Evolutionary conservation across 352 stramenopile species (phyloP).

Genomic region (Halophytophthora batemanensis): DNA sequence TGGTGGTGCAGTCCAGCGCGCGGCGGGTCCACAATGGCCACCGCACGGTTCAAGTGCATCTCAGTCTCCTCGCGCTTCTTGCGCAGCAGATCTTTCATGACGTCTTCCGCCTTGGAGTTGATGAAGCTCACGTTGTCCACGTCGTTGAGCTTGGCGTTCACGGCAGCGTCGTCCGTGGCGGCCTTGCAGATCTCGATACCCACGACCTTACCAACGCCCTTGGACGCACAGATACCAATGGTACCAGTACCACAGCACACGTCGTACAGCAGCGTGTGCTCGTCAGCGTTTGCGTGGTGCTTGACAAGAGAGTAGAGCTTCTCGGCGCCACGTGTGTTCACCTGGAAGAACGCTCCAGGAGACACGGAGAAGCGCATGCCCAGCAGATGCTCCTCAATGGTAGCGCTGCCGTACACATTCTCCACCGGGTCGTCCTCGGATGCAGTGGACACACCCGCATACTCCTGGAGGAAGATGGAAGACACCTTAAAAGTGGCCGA

Average conservation of each 20-base stretch:
- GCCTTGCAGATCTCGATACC: slow-evolving; percentile 89
- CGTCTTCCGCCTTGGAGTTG: slow-evolving; percentile 90
- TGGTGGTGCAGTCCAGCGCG: slow-evolving; percentile 93
- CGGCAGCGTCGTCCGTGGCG: slow-evolving; percentile 87
- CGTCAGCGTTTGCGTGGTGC: slow-evolving; percentile 67
- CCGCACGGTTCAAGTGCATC: slow-evolving; percentile 67
- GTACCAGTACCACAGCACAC: slow-evolving; percentile 98
- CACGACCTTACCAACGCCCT: slow-evolving; percentile 72
- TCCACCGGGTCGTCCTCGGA: slow-evolving; percentile 87
- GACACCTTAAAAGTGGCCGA: slow-evolving; percentile 58
- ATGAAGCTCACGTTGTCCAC: slow-evolving; percentile 89
- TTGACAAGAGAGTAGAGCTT: slow-evolving; percentile 96
- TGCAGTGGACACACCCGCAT: slow-evolving; percentile 86
- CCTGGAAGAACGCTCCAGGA: slow-evolving; percentile 93
- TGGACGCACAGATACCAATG: slow-evolving; percentile 94
- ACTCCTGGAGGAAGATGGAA: slow-evolving; percentile 93
- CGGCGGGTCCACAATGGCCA: slow-evolving; percentile 97
- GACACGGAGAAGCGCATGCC: slow-evolving; percentile 90
- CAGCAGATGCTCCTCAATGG: slow-evolving; percentile 84
- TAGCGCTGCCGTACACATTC: slow-evolving; percentile 62
- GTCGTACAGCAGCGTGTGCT: slow-evolving; percentile 93
- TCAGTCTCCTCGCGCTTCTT: slow-evolving; percentile 58
- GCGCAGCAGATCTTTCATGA: slow-evolving; percentile 81
- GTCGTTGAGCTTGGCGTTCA: slow-evolving; percentile 84
- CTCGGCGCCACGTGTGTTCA: slow-evolving; percentile 95